Conservation (phyloP, 176 grass and related monocot genomes). For the Oryza coarctata region DNA sequence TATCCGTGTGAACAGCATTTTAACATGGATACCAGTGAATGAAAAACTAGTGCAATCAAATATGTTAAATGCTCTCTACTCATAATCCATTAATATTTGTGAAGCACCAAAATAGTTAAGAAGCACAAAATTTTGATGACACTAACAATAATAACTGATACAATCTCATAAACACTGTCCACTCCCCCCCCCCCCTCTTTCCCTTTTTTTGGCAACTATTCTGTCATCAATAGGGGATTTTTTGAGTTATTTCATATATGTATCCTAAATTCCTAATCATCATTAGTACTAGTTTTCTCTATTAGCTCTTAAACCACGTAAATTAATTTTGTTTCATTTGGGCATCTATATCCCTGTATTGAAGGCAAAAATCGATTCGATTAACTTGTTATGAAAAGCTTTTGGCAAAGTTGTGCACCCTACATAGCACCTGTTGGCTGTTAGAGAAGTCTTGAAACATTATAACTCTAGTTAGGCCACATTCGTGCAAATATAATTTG, state of each 20-base stretch:
- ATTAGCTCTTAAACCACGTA: not conserved
- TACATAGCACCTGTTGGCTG: not conserved
- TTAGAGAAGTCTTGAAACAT: not conserved
- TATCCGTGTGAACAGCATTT: constrained; percentile 20
- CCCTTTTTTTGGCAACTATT: too few species aligned
- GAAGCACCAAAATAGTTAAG: constrained; percentile 14
- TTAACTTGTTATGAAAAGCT: not conserved
- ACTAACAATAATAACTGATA: not conserved
- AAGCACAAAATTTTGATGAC: not conserved
- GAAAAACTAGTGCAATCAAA: not conserved
- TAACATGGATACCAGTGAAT: not conserved
- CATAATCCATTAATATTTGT: constrained; percentile 11
- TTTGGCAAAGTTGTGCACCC: not conserved
- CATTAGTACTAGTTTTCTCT: not conserved
- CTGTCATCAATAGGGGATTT: not conserved
- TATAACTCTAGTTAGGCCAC: not conserved
- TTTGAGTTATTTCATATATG: not conserved
- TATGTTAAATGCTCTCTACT: not conserved
- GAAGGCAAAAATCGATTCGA: not conserved
- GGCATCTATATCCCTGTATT: not conserved
- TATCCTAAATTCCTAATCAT: constrained; percentile 6
- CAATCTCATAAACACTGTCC: not conserved
- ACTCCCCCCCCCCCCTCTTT: too few species aligned
- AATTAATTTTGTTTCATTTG: not conserved
- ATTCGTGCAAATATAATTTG: not conserved